A percentile compares a stretch with the other conserved stretches of the same genome.
phyloP scores from a whole-genome alignment of 108 stramenopile genomes.

The Fistulifera solaris region DNA sequence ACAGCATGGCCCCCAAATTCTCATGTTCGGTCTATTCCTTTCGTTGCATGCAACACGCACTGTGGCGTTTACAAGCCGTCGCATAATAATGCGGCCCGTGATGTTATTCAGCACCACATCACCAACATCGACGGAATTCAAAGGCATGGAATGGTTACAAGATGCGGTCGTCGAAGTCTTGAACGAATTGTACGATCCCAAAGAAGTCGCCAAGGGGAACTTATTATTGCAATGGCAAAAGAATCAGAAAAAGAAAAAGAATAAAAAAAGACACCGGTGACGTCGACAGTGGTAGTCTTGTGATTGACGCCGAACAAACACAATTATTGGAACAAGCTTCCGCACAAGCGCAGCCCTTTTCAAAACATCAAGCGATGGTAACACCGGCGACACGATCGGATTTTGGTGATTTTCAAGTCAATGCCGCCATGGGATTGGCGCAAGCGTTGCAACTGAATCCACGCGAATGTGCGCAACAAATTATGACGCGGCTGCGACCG shows the following conservation, averaged over 20 bases:
- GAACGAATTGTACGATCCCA: constrained; percentile 69
- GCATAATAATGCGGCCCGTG: no score
- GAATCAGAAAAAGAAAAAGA: constrained; percentile 59
- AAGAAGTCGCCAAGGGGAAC: constrained; percentile 53
- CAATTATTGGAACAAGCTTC: constrained; percentile 47
- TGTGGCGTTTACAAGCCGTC: no score
- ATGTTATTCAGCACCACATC: no score
- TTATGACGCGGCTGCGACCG: constrained; percentile 58
- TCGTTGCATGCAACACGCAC: no score
- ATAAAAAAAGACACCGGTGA: constrained; percentile 20
- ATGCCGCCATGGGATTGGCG: constrained; percentile 64
- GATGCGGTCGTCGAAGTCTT: constrained; percentile 49
- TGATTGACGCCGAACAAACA: constrained; percentile 54
- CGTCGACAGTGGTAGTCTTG: constrained; percentile 13
- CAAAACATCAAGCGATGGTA: constrained; percentile 57
- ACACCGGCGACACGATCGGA: constrained; percentile 71
- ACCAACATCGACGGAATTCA: neutral
- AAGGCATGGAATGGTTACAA: constrained; percentile 53
- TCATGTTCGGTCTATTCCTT: no score
- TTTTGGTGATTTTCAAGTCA: constrained; percentile 96
- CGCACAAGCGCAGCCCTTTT: constrained; percentile 49
- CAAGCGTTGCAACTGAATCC: constrained; percentile 41
- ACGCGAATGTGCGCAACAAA: constrained; percentile 59
- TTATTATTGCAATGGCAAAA: constrained; percentile 61
- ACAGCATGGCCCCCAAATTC: no score